phyloP scores from a whole-genome alignment of 2,329 filamentous ascomycete species.

The Fusarium papillatum region DNA sequence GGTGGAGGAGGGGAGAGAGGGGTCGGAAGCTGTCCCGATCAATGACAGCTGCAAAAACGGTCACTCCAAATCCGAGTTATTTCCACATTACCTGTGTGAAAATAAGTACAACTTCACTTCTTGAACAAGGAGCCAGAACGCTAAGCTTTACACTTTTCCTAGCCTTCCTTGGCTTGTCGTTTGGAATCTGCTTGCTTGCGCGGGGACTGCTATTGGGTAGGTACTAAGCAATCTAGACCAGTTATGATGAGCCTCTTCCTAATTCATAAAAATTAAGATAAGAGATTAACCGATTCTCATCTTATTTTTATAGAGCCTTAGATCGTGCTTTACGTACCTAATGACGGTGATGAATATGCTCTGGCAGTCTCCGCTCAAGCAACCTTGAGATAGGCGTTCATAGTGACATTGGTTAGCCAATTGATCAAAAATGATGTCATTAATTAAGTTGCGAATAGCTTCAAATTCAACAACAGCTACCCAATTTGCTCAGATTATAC shows the following conservation, averaged over 20 bases:
- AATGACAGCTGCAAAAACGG: conserved; percentile 5
- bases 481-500: neutral
- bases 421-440: conserved; percentile 1
- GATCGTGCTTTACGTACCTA: too few relatives aligned
- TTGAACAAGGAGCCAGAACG: neutral
- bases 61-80: conserved; percentile 8
- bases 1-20: neutral
- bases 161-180: neutral
- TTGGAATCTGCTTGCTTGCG: too few relatives aligned
- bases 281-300: too few relatives aligned
- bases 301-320: too few relatives aligned
- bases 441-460: conserved; percentile 10
- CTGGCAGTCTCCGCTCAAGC: too few relatives aligned
- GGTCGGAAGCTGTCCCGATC: conserved; percentile 2
- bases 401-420: neutral
- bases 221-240: too few relatives aligned
- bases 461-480: neutral
- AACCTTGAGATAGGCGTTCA: neutral
- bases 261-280: too few relatives aligned
- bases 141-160: neutral
- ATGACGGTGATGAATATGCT: too few relatives aligned
- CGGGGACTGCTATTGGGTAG: too few relatives aligned
- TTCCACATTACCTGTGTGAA: neutral
- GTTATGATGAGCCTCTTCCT: too few relatives aligned
- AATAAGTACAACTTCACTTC: neutral